Base-by-base conservation (phyloP, 2,329 filamentous ascomycete species). In the Hymenoscyphus linearis region DNA sequence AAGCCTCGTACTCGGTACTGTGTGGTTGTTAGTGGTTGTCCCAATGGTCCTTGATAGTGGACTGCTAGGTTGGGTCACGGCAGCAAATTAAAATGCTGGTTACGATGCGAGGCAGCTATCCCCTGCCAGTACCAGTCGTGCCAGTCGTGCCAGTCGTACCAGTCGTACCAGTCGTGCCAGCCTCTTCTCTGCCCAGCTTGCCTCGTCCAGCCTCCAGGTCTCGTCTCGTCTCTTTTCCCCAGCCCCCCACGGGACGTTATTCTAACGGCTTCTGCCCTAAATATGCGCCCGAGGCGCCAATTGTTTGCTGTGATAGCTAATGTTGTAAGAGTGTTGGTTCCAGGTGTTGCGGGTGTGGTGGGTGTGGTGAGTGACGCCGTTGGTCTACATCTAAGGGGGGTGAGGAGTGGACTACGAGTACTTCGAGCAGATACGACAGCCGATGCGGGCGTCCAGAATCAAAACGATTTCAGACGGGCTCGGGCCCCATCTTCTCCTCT, bases 241-340 rank as follows among this genome's bases (percentile, higher is more conserved):
- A 37, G 34, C 34, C 26, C 25, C 34, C 26, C 25, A 44, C 37
- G 25, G 56, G 36, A 10, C 18, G 12, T 53, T 18, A n/a, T 26
- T 25, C 13, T n/a, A 50, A 50, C 44, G 10, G 44, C 31, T 31
- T 47, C 47, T 35, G 50, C 31, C 57, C 57, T 55, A 44, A 58
- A 57, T 57, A 60, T 64, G 61, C 60, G 60, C 64, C 58, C 58
- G 36, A 62, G 61, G 61, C 63, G 60, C 56, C 37, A 56, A 50
- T 25, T 61, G 55, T 62, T 44, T 59, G 52, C 55, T 25, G 25
- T 22, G 18, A 50, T 50, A 18, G 18, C 18, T 22, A 12, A 13
- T 50, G 44, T 50, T 50, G 44, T 18, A 12, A 50, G 44, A 54
- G 7, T 54, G 52, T 54, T 54, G 52, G 54, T 26, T 25, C 18